phyloP scores from a whole-genome alignment of 371 early-diverging fungal species.

The Dinochytrium kinnereticum region DNA sequence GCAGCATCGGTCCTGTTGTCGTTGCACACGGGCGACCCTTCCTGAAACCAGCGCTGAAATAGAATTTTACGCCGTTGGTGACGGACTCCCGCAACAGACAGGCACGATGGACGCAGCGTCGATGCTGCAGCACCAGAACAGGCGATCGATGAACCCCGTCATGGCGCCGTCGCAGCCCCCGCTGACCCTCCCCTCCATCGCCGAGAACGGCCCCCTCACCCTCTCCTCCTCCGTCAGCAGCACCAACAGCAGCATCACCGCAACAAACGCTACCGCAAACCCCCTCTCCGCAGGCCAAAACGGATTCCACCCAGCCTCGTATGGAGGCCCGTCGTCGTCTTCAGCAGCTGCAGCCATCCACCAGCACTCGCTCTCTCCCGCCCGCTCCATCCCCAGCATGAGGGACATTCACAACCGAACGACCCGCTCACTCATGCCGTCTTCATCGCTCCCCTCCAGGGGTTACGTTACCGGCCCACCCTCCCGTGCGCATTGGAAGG shows the following conservation, averaged over 20 bases:
- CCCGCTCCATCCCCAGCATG: conserved; percentile 11
- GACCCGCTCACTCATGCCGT: background rate
- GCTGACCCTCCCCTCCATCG: background rate
- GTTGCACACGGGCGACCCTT: too few species aligned
- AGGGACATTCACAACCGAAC: background rate
- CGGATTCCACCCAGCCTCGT: background rate
- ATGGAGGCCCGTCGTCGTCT: background rate
- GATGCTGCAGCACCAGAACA: background rate
- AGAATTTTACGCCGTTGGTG: too few species aligned
- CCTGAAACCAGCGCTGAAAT: too few species aligned
- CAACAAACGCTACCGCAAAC: background rate
- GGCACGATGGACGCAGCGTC: background rate
- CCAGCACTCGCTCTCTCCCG: background rate
- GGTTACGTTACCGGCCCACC: conserved; percentile 30
- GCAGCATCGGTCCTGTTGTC: too few species aligned
- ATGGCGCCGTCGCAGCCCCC: background rate
- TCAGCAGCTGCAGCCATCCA: too few species aligned
- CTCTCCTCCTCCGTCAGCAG: conserved; percentile 3
- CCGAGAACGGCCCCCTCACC: background rate
- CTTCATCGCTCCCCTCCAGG: background rate
- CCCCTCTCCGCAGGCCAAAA: background rate
- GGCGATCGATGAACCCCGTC: background rate
- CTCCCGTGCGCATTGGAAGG: conserved; percentile 36
- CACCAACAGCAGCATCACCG: background rate
- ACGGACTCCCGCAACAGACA: too few species aligned